Evolutionary conservation across 768 basidiomycete species (phyloP).

Genomic region (Suillus variegatus): DNA sequence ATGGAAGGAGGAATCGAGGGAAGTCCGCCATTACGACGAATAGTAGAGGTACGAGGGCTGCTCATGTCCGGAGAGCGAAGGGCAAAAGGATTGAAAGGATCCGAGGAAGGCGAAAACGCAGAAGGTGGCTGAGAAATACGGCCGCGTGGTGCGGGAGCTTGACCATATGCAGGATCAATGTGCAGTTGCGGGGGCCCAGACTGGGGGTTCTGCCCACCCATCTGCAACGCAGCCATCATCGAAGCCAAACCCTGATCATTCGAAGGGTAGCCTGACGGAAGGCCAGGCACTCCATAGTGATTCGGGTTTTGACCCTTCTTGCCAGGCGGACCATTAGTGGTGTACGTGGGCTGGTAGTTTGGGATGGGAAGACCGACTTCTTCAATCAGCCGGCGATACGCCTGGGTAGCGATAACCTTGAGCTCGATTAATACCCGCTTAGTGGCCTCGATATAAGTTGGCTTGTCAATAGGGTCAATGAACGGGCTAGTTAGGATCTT

Average conservation of each 20-base stretch:
- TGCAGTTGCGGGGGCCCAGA: slow-evolving; percentile 75
- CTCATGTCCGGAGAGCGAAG: slow-evolving; percentile 49
- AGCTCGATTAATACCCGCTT: slow-evolving; percentile 89
- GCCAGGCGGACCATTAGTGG: slow-evolving; percentile 56
- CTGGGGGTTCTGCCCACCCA: slow-evolving; percentile 87
- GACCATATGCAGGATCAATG: slow-evolving; percentile 64
- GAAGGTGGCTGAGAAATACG: slow-evolving; percentile 44
- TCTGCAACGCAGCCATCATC: slow-evolving; percentile 91
- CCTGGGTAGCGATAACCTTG: slow-evolving; percentile 92
- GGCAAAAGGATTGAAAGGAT: slow-evolving; percentile 61
- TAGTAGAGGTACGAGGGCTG: slow-evolving; percentile 47
- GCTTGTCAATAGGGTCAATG: slow-evolving; percentile 71
- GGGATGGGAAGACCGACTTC: slow-evolving; percentile 92
- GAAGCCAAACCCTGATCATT: slow-evolving; percentile 86
- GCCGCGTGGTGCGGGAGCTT: slow-evolving; percentile 46
- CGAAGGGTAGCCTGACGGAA: slow-evolving; percentile 78
- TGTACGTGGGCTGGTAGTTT: slow-evolving; percentile 81
- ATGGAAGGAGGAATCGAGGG: slow-evolving; percentile 34
- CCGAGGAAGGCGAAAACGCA: slow-evolving; percentile 51
- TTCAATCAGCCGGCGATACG: slow-evolving; percentile 90
- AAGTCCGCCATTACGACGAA: slow-evolving; percentile 48
- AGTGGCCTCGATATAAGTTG: slow-evolving; percentile 77
- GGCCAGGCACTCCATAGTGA: slow-evolving; percentile 68
- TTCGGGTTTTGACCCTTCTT: slow-evolving; percentile 58
- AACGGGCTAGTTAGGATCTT: slow-evolving; percentile 90